Base-by-base conservation (phyloP, 1,284 basidiomycete genomes). In the Omphalotus olearius region DNA sequence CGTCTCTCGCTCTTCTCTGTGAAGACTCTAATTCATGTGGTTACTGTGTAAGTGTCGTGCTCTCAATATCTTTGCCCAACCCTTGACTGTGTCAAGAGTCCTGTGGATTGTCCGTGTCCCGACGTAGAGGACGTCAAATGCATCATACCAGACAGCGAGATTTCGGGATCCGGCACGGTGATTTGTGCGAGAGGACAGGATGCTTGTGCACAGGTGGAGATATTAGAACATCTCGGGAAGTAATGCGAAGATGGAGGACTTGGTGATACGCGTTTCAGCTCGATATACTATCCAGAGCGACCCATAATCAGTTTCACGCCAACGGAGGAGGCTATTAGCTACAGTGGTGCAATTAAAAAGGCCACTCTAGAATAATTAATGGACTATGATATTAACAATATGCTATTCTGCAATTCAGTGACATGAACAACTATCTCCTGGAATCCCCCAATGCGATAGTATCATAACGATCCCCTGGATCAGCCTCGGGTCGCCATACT, bases 51-150 rank as follows among this genome's bases (percentile, higher is more conserved):
- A 83, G 82, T 81, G n/a, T 62, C 73, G 33, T 84, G 82, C 57
- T 72, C 80, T 9, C 68, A 70, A 42, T 85, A 85, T 60, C 64
- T 85, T 23, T 85, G 82, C 60, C 82, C 83, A 18, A 67, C 70
- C 35, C 64, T 83, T 42, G 71, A 76, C 49, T 85, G 82, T 50
- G 83, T 83, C 14, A 56, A 60, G 5, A 68, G 63, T 47, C 83
- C 83, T 5, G 64, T 62, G 35, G 73, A 82, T 38, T 85, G 82
- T 58, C 81, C 83, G 6, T 85, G 82, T 63, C 81, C 82, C 5
- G 71, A 77, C 55, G 65, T 69, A 6, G 76, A 83, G 59, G 82
- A 85, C 57, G 70, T 80, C 53, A 82, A 78, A 61, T 85, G 83
- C 59, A 63, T 72, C 14, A 69, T 85, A 41, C 79, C 78, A 9